Evolutionary conservation across 2,329 filamentous ascomycete genomes (phyloP).

Genomic region (Calonectria hongkongensis): DNA sequence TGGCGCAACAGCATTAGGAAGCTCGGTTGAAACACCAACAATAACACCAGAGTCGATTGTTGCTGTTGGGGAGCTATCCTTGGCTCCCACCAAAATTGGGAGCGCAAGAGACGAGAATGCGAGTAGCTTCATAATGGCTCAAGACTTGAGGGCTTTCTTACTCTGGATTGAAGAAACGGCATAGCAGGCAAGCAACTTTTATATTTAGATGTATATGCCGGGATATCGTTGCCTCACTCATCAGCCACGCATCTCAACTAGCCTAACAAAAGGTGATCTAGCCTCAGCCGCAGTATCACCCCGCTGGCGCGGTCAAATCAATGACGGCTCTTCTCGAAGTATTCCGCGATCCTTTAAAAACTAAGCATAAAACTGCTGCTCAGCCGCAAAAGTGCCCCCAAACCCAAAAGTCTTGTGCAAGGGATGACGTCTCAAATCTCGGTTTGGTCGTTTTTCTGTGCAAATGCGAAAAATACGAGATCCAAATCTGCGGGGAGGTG

Average conservation of each 20-base stretch:
- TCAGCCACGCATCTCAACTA: background rate
- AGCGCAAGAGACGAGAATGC: constrained; percentile 25
- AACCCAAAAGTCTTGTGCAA: background rate
- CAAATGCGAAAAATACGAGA: constrained; percentile 14
- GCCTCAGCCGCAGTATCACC: constrained; percentile 9
- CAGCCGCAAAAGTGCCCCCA: constrained; percentile 5
- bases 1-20: constrained; percentile 42
- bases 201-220: background rate
- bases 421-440: background rate
- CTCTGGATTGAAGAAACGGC: background rate
- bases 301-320: background rate
- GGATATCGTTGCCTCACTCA: background rate
- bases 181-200: constrained; percentile 1
- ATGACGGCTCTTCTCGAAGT: background rate
- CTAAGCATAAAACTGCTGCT: background rate
- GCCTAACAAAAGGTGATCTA: background rate
- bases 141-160: background rate
- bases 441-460: background rate
- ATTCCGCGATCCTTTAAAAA: background rate
- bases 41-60: constrained; percentile 46
- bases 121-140: constrained; percentile 40
- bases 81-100: constrained; percentile 15
- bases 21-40: constrained; percentile 39
- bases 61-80: constrained; percentile 34
- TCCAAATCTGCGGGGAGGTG: no score